A percentile compares a stretch with the other conserved stretches of the same genome.
These are phyloP conservation scores for Elaeis oleifera DNA, from an alignment of 202 grass and related monocot species.

Conservation along the genomic window DNA sequence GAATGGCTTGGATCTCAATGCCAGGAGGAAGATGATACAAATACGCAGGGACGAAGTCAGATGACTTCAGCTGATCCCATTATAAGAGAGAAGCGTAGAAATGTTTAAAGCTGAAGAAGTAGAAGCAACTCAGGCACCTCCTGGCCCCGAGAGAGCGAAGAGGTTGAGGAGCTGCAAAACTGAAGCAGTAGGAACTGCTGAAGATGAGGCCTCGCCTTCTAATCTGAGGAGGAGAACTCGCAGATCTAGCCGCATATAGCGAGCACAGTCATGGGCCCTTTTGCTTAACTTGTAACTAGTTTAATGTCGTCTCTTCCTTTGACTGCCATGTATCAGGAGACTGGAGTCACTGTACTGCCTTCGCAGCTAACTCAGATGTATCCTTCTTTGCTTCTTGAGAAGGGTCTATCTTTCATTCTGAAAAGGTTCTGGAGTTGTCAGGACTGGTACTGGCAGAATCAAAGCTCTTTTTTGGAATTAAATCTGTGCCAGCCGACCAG, in stretches of 20 bases:
- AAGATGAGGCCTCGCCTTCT: constrained; percentile 10
- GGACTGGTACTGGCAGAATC: too few relatives aligned
- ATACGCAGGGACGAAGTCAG: constrained; percentile 30
- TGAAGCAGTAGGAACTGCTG: constrained; percentile 4
- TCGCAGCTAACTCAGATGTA: too few relatives aligned
- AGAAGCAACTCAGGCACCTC: constrained; percentile 27
- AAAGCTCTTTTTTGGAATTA: too few relatives aligned
- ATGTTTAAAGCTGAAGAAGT: constrained; percentile 34
- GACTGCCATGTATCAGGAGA: not conserved
- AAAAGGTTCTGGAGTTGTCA: too few relatives aligned
- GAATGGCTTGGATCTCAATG: constrained; percentile 53
- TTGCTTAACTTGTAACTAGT: too few relatives aligned
- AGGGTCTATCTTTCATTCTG: too few relatives aligned
- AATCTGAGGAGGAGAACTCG: constrained; percentile 13
- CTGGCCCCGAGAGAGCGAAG: constrained; percentile 9
- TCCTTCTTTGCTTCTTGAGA: too few relatives aligned
- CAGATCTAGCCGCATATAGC: not conserved
- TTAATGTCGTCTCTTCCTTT: not conserved
- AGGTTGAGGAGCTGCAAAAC: constrained; percentile 25
- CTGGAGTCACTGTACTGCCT: not conserved
- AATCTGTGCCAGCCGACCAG: too few relatives aligned
- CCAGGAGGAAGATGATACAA: constrained; percentile 27
- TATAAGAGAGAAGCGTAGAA: constrained; percentile 27
- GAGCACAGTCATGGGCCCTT: too few relatives aligned
- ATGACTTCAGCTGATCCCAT: constrained; percentile 11